A percentile compares a stretch with the other conserved stretches of the same genome.
Conservation (phyloP, 2,329 filamentous ascomycete species). For the Arthroderma sp. region DNA sequence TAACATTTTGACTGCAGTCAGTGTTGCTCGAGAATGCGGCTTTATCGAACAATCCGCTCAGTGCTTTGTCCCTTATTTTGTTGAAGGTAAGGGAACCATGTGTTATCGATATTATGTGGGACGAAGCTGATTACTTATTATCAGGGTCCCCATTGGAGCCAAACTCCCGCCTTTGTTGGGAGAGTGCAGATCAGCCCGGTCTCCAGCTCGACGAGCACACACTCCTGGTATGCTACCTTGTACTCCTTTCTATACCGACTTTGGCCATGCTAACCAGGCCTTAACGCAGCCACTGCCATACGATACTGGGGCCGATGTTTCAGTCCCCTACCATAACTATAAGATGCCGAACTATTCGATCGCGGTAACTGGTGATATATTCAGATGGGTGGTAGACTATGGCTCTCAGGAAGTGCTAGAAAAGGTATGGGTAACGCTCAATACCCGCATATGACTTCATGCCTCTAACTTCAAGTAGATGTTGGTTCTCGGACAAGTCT, state of each 20-base stretch:
- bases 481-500: conserved; percentile 83
- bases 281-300: conserved; percentile 52
- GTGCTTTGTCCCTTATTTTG: conserved; percentile 85
- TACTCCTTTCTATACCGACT: background rate
- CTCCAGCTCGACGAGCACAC: conserved; percentile 68
- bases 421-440: conserved; percentile 34
- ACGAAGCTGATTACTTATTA: background rate
- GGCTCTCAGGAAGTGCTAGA: conserved; percentile 67
- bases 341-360: conserved; percentile 77
- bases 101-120: background rate
- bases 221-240: conserved; percentile 42
- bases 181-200: conserved; percentile 78
- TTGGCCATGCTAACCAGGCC: too few relatives aligned
- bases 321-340: conserved; percentile 69
- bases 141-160: conserved; percentile 59
- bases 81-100: conserved; percentile 43
- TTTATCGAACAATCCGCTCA: conserved; percentile 77
- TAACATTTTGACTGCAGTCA: conserved; percentile 64
- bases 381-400: conserved; percentile 92
- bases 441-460: background rate
- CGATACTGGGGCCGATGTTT: conserved; percentile 61
- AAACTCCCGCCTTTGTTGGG: conserved; percentile 66
- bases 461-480: conserved; percentile 41
- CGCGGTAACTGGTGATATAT: conserved; percentile 83
- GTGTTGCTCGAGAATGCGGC: conserved; percentile 62